phyloP scores from a whole-genome alignment of 441 rosid genomes.

The Eutrema salsugineum region DNA sequence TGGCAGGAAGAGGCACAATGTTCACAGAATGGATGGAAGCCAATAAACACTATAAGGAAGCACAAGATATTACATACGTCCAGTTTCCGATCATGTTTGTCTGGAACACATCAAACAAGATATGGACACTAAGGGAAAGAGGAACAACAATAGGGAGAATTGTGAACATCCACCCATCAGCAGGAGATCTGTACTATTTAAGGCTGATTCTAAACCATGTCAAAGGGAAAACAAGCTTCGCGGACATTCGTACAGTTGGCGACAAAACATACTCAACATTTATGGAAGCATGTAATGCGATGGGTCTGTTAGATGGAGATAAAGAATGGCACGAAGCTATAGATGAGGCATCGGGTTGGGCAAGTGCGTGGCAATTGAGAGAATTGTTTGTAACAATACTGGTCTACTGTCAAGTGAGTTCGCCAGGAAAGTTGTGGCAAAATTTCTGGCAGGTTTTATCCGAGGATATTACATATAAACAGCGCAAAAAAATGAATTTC shows the following conservation, averaged over 20 bases:
- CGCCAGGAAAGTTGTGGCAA: neutral
- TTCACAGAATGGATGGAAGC: neutral
- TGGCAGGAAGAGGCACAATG: neutral
- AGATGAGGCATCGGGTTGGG: neutral
- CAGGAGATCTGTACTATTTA: neutral
- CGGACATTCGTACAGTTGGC: accelerated
- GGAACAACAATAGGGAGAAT: neutral
- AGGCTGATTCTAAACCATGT: neutral
- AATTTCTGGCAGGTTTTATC: neutral
- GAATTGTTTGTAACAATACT: neutral
- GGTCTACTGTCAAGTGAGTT: neutral
- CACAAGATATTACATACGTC: neutral
- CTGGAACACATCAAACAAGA: neutral
- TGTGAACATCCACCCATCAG: neutral
- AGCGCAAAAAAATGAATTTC: neutral
- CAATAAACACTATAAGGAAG: neutral
- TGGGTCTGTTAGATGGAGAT: neutral
- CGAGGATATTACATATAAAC: neutral
- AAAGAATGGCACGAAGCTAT: neutral
- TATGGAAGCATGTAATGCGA: neutral
- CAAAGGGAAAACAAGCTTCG: neutral
- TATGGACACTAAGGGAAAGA: neutral
- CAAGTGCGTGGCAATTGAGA: neutral
- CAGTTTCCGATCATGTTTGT: neutral
- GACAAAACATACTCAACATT: neutral